Percentiles rank a stretch among this genome's conserved stretches.
phyloP scores from a whole-genome alignment of 768 basidiomycete genomes.

The Suillus decipiens region DNA sequence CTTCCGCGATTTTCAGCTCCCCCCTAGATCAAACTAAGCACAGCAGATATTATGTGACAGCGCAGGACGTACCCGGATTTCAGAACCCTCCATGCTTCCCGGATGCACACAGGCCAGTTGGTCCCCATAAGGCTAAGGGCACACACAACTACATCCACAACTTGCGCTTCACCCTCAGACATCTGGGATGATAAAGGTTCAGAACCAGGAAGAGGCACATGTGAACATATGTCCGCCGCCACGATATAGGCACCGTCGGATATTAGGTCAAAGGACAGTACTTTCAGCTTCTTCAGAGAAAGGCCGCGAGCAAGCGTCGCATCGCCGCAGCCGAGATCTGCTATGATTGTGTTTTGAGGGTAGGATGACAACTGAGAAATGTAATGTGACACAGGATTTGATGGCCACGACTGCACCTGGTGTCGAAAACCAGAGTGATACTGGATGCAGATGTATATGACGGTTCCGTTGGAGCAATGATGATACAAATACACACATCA shows the following conservation, averaged over 20 bases:
- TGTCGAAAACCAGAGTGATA: conserved; percentile 92
- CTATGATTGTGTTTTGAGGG: conserved; percentile 71
- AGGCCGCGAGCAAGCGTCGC: conserved; percentile 82
- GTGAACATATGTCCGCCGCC: conserved; percentile 86
- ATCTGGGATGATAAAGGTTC: conserved; percentile 44
- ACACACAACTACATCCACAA: conserved; percentile 92
- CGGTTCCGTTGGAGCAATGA: conserved; percentile 16
- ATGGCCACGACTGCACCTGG: conserved; percentile 92
- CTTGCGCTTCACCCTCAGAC: conserved; percentile 59
- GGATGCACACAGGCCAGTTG: conserved; percentile 91
- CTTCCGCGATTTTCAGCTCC: conserved; percentile 85
- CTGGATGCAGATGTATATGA: conserved; percentile 41
- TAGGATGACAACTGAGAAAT: conserved; percentile 63
- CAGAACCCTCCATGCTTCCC: conserved; percentile 88
- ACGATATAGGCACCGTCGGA: conserved; percentile 75
- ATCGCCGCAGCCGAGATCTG: conserved; percentile 95
- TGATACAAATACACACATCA: conserved; percentile 56
- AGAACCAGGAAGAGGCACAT: conserved; percentile 84
- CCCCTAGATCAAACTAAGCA: conserved; percentile 49
- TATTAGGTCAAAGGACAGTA: conserved; percentile 80
- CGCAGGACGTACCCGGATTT: conserved; percentile 64
- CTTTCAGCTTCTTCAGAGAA: conserved; percentile 63
- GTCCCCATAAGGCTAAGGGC: conserved; percentile 96
- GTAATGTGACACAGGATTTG: conserved; percentile 88
- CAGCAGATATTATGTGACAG: conserved; percentile 9